Conservation (phyloP, 148 eudicot genomes). For the Polygonum aviculare region DNA sequence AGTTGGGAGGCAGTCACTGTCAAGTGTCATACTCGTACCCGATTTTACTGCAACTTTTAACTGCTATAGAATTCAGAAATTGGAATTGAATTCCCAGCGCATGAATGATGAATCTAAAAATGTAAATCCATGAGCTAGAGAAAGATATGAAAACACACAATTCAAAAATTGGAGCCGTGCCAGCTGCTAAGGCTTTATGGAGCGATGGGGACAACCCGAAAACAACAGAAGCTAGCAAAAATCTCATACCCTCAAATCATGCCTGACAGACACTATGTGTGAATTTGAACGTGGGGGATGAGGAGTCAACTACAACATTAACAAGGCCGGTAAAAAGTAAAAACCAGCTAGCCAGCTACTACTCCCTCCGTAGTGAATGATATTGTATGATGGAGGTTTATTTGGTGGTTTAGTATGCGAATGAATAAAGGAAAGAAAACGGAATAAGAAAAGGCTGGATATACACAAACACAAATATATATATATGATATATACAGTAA, state of each 20-base stretch:
- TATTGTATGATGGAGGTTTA: not conserved
- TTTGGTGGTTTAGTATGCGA: not conserved
- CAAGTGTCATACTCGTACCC: not conserved
- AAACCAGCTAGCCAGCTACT: too few relatives aligned
- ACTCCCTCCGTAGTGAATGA: too few relatives aligned
- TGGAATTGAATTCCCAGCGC: not conserved
- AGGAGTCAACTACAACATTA: not conserved
- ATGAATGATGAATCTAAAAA: too few relatives aligned
- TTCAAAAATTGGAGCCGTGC: not conserved
- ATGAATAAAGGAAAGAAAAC: not conserved
- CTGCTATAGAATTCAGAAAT: not conserved
- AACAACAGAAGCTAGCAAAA: not conserved
- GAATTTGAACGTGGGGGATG: not conserved
- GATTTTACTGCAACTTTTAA: constrained; percentile 1
- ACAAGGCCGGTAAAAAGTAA: too few relatives aligned
- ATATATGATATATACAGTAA: too few relatives aligned
- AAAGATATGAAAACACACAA: not conserved
- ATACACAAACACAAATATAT: too few relatives aligned
- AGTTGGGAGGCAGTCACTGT: not conserved
- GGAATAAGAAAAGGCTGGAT: not conserved
- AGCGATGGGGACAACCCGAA: constrained; percentile 3
- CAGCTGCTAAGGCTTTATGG: not conserved
- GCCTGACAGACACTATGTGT: not conserved
- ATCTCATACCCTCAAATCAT: not conserved
- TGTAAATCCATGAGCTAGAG: not conserved